phyloP scores from a whole-genome alignment of 805 yeast species.

The Metschnikowia peoriensis region DNA sequence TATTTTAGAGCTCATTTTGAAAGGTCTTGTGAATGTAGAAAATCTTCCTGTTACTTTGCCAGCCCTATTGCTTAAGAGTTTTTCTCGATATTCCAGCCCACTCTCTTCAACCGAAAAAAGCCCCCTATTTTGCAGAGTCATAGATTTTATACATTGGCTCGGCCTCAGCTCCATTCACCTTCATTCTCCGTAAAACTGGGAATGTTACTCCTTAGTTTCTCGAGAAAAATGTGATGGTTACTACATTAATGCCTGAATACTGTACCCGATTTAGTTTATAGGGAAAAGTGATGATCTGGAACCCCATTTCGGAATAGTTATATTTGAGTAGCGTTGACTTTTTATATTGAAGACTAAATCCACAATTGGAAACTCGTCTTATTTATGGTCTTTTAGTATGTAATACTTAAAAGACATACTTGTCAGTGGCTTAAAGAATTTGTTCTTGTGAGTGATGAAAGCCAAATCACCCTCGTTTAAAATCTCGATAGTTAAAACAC shows the following conservation, averaged over 20 bases:
- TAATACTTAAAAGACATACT: conserved; percentile 55
- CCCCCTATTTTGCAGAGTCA: conserved; percentile 59
- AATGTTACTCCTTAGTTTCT: conserved; percentile 85
- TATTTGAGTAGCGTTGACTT: conserved; percentile 39
- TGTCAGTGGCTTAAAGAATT: background rate
- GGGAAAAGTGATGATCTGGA: conserved; percentile 41
- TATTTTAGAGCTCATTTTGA: conserved; percentile 15
- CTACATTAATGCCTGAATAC: conserved; percentile 45
- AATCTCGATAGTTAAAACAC: too few species aligned
- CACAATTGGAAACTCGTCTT: conserved; percentile 62
- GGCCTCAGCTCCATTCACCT: conserved; percentile 21
- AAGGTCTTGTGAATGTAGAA: conserved; percentile 56
- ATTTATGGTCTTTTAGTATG: conserved; percentile 57
- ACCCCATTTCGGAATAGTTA: conserved; percentile 32
- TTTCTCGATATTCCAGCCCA: conserved; percentile 45
- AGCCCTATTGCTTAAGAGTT: conserved; percentile 36
- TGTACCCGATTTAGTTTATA: conserved; percentile 42
- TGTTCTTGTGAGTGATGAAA: background rate
- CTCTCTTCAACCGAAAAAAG: conserved; percentile 37
- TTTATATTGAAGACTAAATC: conserved; percentile 40
- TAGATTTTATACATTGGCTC: conserved; percentile 41
- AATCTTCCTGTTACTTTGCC: conserved; percentile 48
- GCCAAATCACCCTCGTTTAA: too few species aligned
- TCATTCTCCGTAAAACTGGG: conserved; percentile 81
- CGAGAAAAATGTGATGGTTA: conserved; percentile 68